A percentile compares a stretch with the other conserved stretches of the same genome.
Evolutionary conservation across 1,139 yeast genomes (phyloP).

Genomic region (Entelexis sorbosivorans): DNA sequence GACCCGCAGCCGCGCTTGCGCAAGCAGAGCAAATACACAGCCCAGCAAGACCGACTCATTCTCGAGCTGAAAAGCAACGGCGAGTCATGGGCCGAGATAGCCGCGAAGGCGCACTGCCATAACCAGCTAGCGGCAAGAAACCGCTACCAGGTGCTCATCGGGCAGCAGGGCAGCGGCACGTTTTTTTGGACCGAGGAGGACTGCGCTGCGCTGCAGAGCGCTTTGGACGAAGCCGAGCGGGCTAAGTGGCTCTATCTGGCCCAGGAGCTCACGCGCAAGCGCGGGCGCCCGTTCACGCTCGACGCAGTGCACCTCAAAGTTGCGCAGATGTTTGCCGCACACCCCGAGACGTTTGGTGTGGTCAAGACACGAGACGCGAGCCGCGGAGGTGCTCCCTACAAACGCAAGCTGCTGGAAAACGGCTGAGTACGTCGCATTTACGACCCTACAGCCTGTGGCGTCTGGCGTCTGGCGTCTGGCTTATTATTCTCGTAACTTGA

Average conservation of each 20-base stretch:
- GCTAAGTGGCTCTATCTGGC: conserved; percentile 63
- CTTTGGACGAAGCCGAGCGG: conserved; percentile 57
- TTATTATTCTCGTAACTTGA: no score
- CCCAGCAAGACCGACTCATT: conserved; percentile 58
- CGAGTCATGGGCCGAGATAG: conserved; percentile 64
- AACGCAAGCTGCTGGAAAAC: conserved; percentile 10
- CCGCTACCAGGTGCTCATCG: conserved; percentile 68
- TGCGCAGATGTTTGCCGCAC: conserved; percentile 42
- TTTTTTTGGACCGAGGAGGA: conserved; percentile 56
- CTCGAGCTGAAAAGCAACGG: conserved; percentile 52
- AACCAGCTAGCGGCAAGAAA: conserved; percentile 65
- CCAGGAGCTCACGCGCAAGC: conserved; percentile 48
- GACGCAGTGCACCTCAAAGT: conserved; percentile 48
- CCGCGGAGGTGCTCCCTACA: conserved; percentile 22
- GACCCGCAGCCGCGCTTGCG: conserved; percentile 43
- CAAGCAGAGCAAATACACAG: conserved; percentile 55
- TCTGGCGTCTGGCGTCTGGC: no score
- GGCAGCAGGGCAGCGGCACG: conserved; percentile 71
- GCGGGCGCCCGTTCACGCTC: conserved; percentile 45
- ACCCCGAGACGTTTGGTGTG: conserved; percentile 52
- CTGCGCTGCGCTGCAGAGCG: conserved; percentile 39
- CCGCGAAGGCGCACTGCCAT: conserved; percentile 54
- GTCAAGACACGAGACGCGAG: conserved; percentile 18
- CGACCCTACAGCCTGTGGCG: no score
- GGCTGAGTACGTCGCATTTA: no score